Evolutionary conservation across 129 eudicot species (phyloP).

Genomic region (Tanacetum coccineum): DNA sequence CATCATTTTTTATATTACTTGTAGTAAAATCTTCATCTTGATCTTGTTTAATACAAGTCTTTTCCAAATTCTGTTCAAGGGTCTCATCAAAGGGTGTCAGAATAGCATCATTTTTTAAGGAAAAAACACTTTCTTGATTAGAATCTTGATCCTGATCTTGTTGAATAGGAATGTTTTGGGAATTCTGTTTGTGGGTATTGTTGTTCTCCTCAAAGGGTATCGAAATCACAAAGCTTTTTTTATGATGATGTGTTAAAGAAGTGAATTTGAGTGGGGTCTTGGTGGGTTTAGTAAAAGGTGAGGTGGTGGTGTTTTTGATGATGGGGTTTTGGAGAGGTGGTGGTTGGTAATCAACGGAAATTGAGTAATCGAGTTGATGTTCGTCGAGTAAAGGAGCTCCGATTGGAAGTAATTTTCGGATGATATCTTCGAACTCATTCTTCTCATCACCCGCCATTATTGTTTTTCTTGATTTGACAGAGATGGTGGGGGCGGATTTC

Average conservation of each 20-base stretch:
- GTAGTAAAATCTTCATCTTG: too few relatives aligned
- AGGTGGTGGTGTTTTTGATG: not conserved
- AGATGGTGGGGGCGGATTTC: slow-evolving; percentile 33
- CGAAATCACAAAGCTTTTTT: not conserved
- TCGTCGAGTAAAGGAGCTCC: slow-evolving; percentile 68
- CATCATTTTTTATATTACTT: too few relatives aligned
- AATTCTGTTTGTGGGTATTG: too few relatives aligned
- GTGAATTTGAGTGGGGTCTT: slow-evolving; percentile 1
- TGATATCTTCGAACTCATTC: slow-evolving; percentile 29
- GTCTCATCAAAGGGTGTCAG: not conserved
- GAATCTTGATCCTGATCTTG: not conserved
- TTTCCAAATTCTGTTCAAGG: not conserved
- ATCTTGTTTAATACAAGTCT: too few relatives aligned
- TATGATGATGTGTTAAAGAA: too few relatives aligned
- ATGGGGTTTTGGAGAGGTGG: not conserved
- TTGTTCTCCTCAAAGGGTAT: too few relatives aligned
- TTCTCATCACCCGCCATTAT: slow-evolving; percentile 13
- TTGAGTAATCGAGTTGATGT: slow-evolving; percentile 55
- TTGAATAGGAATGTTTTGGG: too few relatives aligned
- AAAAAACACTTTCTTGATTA: slow-evolving; percentile 5
- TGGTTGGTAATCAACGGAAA: slow-evolving; percentile 50
- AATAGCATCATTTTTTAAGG: not conserved
- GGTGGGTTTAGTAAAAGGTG: slow-evolving; percentile 17
- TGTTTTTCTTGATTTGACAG: slow-evolving; percentile 1
- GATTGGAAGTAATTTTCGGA: slow-evolving; percentile 46